Evolutionary conservation across 2,329 filamentous ascomycete species (phyloP), one percentile per base, ranked within the genome.

Genomic region (Alternaria tenuissima): DNA sequence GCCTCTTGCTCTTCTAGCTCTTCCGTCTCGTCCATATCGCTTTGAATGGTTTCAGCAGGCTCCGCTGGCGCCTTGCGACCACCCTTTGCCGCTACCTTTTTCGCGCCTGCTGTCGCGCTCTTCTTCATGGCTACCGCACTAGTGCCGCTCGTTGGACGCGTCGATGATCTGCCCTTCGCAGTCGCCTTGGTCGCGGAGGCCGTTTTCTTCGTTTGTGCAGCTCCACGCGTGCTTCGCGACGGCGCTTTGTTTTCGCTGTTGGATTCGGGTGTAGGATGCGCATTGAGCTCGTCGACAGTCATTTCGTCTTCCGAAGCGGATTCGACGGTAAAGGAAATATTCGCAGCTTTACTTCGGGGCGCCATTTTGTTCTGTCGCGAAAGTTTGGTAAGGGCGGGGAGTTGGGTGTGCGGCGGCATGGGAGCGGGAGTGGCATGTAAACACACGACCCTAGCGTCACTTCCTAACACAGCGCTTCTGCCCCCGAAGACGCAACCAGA

Each of bases 21-120:
- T 20, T 83, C 82, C 18, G 78, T 78, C 47, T 82, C 81, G 57
- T 82, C 79, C 4, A 75, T 79, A 24, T 83, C 81, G 68, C 78
- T 82, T n/a, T 65, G 77, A 51, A 77, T 74, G 32, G 72, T 65
- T 47, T 78, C 77, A 18, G 76, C 76, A 53, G 74, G 74, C 63
- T 83, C 82, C 14, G 78, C 78, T 43, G 81, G 69, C 30, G 75
- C 80, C 53, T 78, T 79, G 61, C 81, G 79, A 55, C 75, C 69
- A 38, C 67, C 58, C 61, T 76, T 80, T 58, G 70, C 68, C 39
- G 64, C 59, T 24, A 70, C 59, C 32, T 70, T 76, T 61, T 81
- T 81, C 64, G 77, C 75, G n/a, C 76, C 73, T 26, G 65, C 71
- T 38, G 66, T 70, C 20, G 47, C 68, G 28, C 68, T 66, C 59